Conservation (phyloP, 2,329 filamentous ascomycete species). For the Neofusicoccum ribis region DNA sequence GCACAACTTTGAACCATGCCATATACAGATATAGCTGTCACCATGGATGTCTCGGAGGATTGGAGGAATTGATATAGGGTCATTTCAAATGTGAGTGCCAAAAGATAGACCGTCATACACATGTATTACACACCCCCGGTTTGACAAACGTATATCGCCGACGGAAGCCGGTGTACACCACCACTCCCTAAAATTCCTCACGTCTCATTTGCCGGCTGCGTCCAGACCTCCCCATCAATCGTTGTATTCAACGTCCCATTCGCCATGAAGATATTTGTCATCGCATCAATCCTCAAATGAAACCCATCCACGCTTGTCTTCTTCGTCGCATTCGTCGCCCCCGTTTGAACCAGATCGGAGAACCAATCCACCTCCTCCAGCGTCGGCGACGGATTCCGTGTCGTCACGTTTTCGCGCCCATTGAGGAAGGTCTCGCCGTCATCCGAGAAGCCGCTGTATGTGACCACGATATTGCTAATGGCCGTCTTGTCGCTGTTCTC, state of each 20-base stretch:
- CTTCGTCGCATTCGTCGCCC: constrained; percentile 36
- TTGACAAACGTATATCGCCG: no score
- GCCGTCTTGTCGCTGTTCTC: not conserved
- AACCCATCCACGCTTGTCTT: constrained; percentile 43
- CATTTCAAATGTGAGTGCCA: no score
- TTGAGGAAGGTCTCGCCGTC: constrained; percentile 34
- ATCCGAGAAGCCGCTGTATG: constrained; percentile 42
- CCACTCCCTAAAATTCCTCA: not conserved
- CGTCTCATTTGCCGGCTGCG: constrained; percentile 42
- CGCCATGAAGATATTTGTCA: constrained; percentile 43
- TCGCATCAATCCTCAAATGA: constrained; percentile 41
- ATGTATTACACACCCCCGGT: no score
- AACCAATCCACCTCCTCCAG: constrained; percentile 39
- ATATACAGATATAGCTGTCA: no score
- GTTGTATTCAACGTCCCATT: constrained; percentile 44
- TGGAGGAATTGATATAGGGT: no score
- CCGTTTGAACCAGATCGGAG: constrained; percentile 41
- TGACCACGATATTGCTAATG: constrained; percentile 34
- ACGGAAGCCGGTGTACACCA: no score
- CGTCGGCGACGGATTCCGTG: constrained; percentile 25
- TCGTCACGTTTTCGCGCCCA: constrained; percentile 39
- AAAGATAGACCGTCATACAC: no score
- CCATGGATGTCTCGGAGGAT: no score
- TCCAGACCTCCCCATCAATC: constrained; percentile 38
- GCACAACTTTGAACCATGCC: no score